A percentile compares a stretch with the other conserved stretches of the same genome.
These are phyloP conservation scores for Phytophthora cactorum DNA, from an alignment of 352 stramenopile genomes.

Conservation along the genomic window DNA sequence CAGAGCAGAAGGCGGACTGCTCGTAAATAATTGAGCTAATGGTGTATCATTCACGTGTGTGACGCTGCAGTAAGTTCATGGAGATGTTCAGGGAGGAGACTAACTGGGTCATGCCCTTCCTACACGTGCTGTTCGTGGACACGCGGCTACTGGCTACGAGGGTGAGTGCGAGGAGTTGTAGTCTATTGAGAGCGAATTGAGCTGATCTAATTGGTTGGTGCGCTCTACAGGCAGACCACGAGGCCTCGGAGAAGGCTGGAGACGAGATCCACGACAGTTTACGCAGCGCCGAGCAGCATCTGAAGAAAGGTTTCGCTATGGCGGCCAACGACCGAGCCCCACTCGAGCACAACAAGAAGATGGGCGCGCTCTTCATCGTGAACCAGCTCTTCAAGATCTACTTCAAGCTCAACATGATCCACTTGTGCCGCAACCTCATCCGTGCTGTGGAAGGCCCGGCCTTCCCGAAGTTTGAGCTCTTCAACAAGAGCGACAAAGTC, in stretches of 20 bases:
- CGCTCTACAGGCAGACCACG: constrained; percentile 58
- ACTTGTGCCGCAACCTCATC: constrained; percentile 96
- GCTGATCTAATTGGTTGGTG: constrained; percentile 7
- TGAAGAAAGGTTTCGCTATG: constrained; percentile 90
- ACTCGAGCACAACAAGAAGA: constrained; percentile 84
- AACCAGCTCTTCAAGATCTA: constrained; percentile 98
- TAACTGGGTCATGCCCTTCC: constrained; percentile 87
- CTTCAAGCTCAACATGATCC: constrained; percentile 95
- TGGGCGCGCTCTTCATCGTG: constrained; percentile 91
- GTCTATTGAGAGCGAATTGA: background rate
- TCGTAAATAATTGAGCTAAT: background rate
- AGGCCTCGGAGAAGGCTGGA: constrained; percentile 64
- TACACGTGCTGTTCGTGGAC: constrained; percentile 84
- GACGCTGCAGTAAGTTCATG: constrained; percentile 76
- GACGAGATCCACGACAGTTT: constrained; percentile 83
- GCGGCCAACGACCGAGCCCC: constrained; percentile 82
- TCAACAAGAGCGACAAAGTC: constrained; percentile 91
- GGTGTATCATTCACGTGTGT: constrained; percentile 2
- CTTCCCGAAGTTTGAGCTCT: constrained; percentile 80
- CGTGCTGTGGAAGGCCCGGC: constrained; percentile 79
- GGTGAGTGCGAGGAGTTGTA: constrained; percentile 28
- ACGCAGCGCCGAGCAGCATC: constrained; percentile 81
- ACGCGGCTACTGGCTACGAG: constrained; percentile 72
- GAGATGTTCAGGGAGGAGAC: constrained; percentile 84
- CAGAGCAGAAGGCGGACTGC: background rate